Evolutionary conservation across 2,329 filamentous ascomycete genomes (phyloP), one percentile per base, ranked within the genome.

Genomic region (Colletotrichum plurivorum): DNA sequence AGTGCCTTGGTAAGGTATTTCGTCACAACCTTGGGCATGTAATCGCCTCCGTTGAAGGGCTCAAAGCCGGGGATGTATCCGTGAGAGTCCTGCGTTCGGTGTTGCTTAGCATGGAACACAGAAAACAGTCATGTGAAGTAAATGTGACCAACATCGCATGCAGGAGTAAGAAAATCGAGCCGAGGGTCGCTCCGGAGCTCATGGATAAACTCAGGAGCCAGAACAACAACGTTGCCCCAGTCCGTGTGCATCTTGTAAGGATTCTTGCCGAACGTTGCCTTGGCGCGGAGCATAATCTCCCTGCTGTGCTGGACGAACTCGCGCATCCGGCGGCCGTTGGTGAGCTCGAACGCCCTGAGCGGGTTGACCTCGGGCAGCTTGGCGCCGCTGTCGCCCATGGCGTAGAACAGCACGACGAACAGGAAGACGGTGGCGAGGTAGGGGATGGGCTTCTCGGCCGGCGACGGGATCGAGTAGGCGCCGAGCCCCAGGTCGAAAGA

Each of bases 1-100:
- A 68, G 61, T 6, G 61, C 65, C 20, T 65, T 65, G 0, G 54
- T 68, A 15, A 68, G 41, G 16, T 65, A 59, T 22, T 60, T 65
- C 13, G 54, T 65, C 9, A 68, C 25, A 5, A 68, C 39, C 7
- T 41, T 55, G 2, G 15, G 1, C 2, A 48, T 4, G 2, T 27
- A 41, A 2, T 46, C 18, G 4, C 55, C 48, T 12, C 27, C 41
- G 3, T 5, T 5, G 2, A 68, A 68, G 4, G 65, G 54, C 1
- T 65, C 60, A 9, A 68, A 68, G 0, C 60, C 65, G 25, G 65
- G 61, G 7, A 68, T 36, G 22, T 65, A 58, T 13, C 46, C 27
- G 15, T 68, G 53, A 1, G 27, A 31, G 12, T 68, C 60, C 65
- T 65, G 31, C 1, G 9, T 15, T 3, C 1, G 13, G 1, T 2